These are phyloP conservation scores for Pythium sukuiense DNA, from an alignment of 352 stramenopile species.

Conservation along the genomic window DNA sequence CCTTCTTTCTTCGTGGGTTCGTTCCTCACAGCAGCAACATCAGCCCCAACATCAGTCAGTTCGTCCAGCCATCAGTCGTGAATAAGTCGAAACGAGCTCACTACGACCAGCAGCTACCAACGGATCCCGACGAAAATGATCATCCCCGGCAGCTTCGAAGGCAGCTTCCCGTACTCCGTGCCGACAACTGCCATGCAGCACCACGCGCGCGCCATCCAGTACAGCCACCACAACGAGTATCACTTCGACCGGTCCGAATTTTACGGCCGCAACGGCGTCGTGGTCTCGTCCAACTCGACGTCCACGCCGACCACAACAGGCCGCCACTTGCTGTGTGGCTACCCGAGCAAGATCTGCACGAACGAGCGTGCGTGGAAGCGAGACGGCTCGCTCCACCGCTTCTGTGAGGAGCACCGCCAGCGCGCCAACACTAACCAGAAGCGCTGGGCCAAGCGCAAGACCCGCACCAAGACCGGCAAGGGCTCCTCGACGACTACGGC, in stretches of 20 bases:
- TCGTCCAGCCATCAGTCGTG: background rate
- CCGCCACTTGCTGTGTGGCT: slow-evolving; percentile 20
- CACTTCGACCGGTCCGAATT: background rate
- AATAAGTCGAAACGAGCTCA: background rate
- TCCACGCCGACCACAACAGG: background rate
- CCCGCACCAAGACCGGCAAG: slow-evolving; percentile 12
- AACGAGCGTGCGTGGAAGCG: slow-evolving; percentile 21
- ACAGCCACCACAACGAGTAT: background rate
- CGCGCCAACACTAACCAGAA: slow-evolving; percentile 35
- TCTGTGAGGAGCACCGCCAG: slow-evolving; percentile 23
- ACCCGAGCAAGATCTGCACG: slow-evolving; percentile 24
- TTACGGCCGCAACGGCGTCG: background rate
- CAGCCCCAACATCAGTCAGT: background rate
- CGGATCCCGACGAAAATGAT: background rate
- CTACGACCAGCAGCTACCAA: background rate
- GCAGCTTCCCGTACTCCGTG: background rate
- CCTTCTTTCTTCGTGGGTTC: background rate
- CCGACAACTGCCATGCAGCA: background rate
- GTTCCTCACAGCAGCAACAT: background rate
- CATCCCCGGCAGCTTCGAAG: background rate
- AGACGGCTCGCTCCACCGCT: slow-evolving; percentile 13
- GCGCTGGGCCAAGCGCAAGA: slow-evolving; percentile 22
- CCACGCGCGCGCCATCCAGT: background rate
- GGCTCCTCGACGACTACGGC: background rate
- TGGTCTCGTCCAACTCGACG: background rate